Base-by-base conservation (phyloP, 768 basidiomycete genomes). In the Xerocomellus intermedius region DNA sequence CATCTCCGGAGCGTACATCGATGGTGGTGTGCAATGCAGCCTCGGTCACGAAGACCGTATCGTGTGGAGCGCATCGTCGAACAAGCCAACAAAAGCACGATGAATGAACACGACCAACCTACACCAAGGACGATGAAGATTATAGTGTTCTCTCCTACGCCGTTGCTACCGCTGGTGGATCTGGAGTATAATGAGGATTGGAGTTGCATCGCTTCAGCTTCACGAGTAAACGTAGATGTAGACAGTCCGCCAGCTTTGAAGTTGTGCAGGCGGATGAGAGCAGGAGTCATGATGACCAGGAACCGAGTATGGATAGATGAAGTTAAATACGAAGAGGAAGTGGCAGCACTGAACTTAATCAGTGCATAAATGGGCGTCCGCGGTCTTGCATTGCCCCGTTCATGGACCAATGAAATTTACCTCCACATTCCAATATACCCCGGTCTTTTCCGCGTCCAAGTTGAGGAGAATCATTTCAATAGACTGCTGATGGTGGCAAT, bases 71-170 rank as follows among this genome's bases (percentile, higher is more conserved):
- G 42, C 50, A 48, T 42, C 14, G 32, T 44, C 35, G 48, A 63
- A 33, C 54, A 42, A 43, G 32, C 19, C 4, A 28, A 24, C n/a
- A 48, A 36, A 42, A 36, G 28, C 26, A 44, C 28, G 17, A 53
- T 19, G 47, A 50, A 55, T 12, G 46, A 57, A 56, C 46, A 47
- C 44, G 38, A 62, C 67, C 52, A 46, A 69, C 67, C 63, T 67
- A 63, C 52, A 42, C 61, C 68, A 32, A 63, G 53, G 8, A 59
- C 52, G 33, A 69, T 63, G 37, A 67, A 59, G 54, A 69, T 52
- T 33, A 55, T 48, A 26, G 68, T 69, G 44, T 51, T 57, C 17
- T 13, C 2, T 37, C 58, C 52, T 7, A 67, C 9, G 1, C 48
- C 22, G 26, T 52, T n/a, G 24, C 22, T 24, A n/a, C 38, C 10